phyloP scores from a whole-genome alignment of 257 asterid genomes.

The Primulina eburnea region DNA sequence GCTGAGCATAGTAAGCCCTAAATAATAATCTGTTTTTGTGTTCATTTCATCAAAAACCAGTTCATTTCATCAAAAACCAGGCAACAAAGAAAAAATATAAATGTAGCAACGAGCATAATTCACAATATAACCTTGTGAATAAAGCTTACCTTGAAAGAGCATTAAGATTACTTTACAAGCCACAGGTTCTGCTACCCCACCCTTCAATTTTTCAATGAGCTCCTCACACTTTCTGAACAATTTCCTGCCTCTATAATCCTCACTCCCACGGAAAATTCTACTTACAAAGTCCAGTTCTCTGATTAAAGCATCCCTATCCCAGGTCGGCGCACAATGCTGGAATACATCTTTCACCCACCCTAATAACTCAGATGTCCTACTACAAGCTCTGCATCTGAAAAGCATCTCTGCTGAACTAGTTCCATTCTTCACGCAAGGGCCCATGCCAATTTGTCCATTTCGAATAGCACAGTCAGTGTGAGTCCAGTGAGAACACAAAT shows the following conservation, averaged over 20 bases:
- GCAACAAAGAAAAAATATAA: not conserved
- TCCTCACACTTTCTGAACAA: slow-evolving; percentile 83
- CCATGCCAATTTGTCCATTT: slow-evolving; percentile 77
- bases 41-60: slow-evolving; percentile 10
- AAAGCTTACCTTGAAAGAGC: slow-evolving; percentile 75
- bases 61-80: slow-evolving; percentile 11
- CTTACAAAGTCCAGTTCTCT: slow-evolving; percentile 92
- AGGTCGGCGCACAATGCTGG: slow-evolving; percentile 88
- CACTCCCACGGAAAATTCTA: slow-evolving; percentile 77
- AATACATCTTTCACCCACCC: slow-evolving; percentile 98
- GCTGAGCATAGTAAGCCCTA: not conserved
- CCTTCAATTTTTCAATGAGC: slow-evolving; percentile 65
- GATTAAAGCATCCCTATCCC: slow-evolving; percentile 83
- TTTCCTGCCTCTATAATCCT: slow-evolving; percentile 76
- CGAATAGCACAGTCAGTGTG: slow-evolving; percentile 96
- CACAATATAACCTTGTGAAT: slow-evolving; percentile 1
- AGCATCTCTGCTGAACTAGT: slow-evolving; percentile 72
- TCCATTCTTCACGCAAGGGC: slow-evolving; percentile 64
- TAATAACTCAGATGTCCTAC: slow-evolving; percentile 72
- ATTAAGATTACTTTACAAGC: slow-evolving; percentile 60
- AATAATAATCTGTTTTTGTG: not conserved
- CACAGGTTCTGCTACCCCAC: slow-evolving; percentile 64
- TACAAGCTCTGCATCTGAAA: slow-evolving; percentile 87
- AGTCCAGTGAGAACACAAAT: slow-evolving; percentile 95
- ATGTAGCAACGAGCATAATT: slow-evolving; percentile 16